Evolutionary conservation across 441 rosid genomes (phyloP), one percentile per base, ranked within the genome.

Genomic region (Gossypium schwendimanii): DNA sequence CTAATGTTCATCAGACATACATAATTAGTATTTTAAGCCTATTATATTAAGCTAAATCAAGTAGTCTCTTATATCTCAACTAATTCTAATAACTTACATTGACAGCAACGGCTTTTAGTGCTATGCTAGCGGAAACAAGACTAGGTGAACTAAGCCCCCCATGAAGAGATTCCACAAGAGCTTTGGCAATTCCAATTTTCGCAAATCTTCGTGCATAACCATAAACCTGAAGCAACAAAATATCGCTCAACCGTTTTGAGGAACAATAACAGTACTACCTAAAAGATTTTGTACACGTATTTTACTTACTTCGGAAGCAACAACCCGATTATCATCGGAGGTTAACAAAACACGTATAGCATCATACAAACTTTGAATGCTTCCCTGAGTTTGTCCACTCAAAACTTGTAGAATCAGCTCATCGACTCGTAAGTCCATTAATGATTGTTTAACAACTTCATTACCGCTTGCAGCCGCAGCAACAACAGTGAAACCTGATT

Each of bases 181-280:
- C 81, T 80, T 52, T 81, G 7, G 94, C 88, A 73, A 91, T 85
- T 61, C 98, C 97, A 76, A 83, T 79, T 79, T 91, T 92, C 3
- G 98, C 96, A 71, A 94, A 94, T 77, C 83, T 86, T 31, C 97
- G 83, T 6, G 98, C 97, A 84, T 92, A 89, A 75, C 97, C 92
- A 86, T 89, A 94, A 67, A 94, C 99, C 99, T 92, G 81, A 79
- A 78, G 49, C 72, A 72, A 47, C 39, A 57, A 66, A 47, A 47
- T 24, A 6, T 0, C 20, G 0, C 33, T 23, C 14, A 47, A 66
- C 18, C 57, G 47, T 23, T 24, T 47, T 70, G 21, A 61, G 62
- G 12, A 54, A 54, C 21, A 14, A 47, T 8, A 18, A 66, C 52
- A 2, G 14, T 47, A 47, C 14, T 24, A n/a, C 23, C 20, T 66